Evolutionary conservation across 108 stramenopile genomes (phyloP), one percentile per base, ranked within the genome.

Genomic region (Chaetoceros muelleri): DNA sequence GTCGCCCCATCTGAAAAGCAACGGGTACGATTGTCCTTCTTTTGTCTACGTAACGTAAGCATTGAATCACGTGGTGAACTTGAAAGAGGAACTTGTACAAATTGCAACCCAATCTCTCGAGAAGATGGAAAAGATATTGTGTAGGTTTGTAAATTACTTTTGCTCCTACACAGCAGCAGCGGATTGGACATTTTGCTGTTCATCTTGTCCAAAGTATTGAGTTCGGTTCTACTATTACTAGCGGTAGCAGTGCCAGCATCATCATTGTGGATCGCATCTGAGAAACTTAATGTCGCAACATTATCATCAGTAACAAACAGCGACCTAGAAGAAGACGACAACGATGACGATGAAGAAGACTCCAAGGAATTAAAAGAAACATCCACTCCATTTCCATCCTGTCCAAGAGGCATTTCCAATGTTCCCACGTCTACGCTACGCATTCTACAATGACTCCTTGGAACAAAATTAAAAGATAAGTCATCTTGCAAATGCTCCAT

Each of bases 361-460:
- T 53, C 52, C 52, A 21, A 46, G 48, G 17, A n/a, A n/a, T n/a
- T n/a, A n/a, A n/a, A n/a, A n/a, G n/a, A n/a, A n/a, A n/a, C n/a
- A 2, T 27, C 2, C 34, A 21, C 7, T 58, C 65, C 46, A 60
- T 55, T 31, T 66, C 58, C 18, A 66, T 24, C 48, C 52, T 53
- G 24, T 67, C 66, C 24, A 67, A 23, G n/a, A n/a, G n/a, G n/a
- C n/a, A 27, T 67, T 60, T 2, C 44, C 44, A 47, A 67, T 55
- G 52, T 67, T 67, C 46, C 52, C 50, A 48, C 56, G 54, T 3
- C 53, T 54, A 13, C 62, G 31, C 34, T 63, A 44, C 24, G 53
- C 25, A 49, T 60, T 48, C 1, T n/a, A 49, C 22, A 40, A 63
- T 27, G 44, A 47, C n/a, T 22, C 46, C 52, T 29, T 63, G 53